phyloP scores from a whole-genome alignment of 2,329 filamentous ascomycete species.

The Myriosclerotinia curreyana region DNA sequence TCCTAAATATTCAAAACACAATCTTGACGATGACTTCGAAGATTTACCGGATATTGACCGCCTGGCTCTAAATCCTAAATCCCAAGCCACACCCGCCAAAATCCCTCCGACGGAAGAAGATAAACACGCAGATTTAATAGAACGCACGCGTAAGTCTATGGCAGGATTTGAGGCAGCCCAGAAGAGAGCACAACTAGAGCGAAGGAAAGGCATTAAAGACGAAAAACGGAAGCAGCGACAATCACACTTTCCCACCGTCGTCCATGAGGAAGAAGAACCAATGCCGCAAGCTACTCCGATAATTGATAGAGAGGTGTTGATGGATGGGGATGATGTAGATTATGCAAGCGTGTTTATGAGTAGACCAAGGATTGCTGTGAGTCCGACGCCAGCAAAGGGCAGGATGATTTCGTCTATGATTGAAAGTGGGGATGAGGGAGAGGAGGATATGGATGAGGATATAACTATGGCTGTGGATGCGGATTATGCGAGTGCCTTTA shows the following conservation, averaged over 20 bases:
- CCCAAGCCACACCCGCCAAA: slow-evolving; percentile 27
- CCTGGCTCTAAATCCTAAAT: slow-evolving; percentile 30
- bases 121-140: slow-evolving; percentile 43
- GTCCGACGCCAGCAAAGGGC: slow-evolving; percentile 48
- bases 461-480: slow-evolving; percentile 54
- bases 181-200: slow-evolving; percentile 58
- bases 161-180: slow-evolving; percentile 58
- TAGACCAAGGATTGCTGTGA: slow-evolving; percentile 73
- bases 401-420: slow-evolving; percentile 13
- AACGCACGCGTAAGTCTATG: slow-evolving; percentile 61
- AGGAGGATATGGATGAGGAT: slow-evolving; percentile 19
- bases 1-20: slow-evolving; percentile 29
- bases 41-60: slow-evolving; percentile 34
- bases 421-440: slow-evolving; percentile 1
- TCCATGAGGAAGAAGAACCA: slow-evolving; percentile 45
- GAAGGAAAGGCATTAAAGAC: slow-evolving; percentile 47
- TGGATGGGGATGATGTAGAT: slow-evolving; percentile 55
- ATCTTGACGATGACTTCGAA: slow-evolving; percentile 38
- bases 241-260: slow-evolving; percentile 47
- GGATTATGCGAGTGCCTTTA: slow-evolving; percentile 81
- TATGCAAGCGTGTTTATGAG: slow-evolving; percentile 84
- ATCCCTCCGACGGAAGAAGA: slow-evolving; percentile 25
- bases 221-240: slow-evolving; percentile 46
- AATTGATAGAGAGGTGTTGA: slow-evolving; percentile 46
- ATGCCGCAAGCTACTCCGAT: slow-evolving; percentile 29